Evolutionary conservation across 1,284 basidiomycete genomes (phyloP).

Genomic region (Boletus chippewaensis): DNA sequence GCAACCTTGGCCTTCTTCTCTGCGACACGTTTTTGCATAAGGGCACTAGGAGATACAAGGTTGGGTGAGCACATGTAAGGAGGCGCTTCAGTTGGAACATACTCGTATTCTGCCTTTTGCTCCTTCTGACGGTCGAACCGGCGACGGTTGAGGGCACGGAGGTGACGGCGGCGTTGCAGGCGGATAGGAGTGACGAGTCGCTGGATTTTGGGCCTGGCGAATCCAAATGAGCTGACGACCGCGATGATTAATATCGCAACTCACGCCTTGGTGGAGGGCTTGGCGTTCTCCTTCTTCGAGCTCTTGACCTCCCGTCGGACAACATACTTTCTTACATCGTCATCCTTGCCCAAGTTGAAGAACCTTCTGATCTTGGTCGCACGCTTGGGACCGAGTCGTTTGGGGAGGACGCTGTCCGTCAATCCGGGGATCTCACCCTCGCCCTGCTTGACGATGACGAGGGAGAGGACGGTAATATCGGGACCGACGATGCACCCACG

Average conservation of each 20-base stretch:
- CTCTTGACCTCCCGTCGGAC: slow-evolving; percentile 87
- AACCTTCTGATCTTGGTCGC: slow-evolving; percentile 95
- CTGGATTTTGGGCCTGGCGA: slow-evolving; percentile 74
- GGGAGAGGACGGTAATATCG: slow-evolving; percentile 92
- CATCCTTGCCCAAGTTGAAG: slow-evolving; percentile 98
- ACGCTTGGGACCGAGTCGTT: slow-evolving; percentile 92
- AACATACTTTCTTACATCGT: slow-evolving; percentile 97
- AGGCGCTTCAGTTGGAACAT: slow-evolving; percentile 22
- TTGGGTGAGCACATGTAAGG: background rate
- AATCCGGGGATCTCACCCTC: slow-evolving; percentile 88
- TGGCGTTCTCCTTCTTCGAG: slow-evolving; percentile 86
- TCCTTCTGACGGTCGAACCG: slow-evolving; percentile 90
- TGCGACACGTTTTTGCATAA: slow-evolving; percentile 85
- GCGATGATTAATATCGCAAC: slow-evolving; percentile 33
- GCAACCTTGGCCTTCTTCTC: slow-evolving; percentile 90
- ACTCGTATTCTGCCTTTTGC: slow-evolving; percentile 91
- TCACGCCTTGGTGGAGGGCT: slow-evolving; percentile 97
- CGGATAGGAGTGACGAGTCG: slow-evolving; percentile 91
- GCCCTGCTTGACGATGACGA: slow-evolving; percentile 97
- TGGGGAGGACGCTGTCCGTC: slow-evolving; percentile 90
- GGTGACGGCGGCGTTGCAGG: slow-evolving; percentile 94
- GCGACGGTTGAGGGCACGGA: slow-evolving; percentile 85
- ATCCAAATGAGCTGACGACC: slow-evolving; percentile 1
- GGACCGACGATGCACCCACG: slow-evolving; percentile 96
- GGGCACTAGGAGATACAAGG: slow-evolving; percentile 38